phyloP scores from a whole-genome alignment of 2,329 filamentous ascomycete species.

The Alternaria sp. region DNA sequence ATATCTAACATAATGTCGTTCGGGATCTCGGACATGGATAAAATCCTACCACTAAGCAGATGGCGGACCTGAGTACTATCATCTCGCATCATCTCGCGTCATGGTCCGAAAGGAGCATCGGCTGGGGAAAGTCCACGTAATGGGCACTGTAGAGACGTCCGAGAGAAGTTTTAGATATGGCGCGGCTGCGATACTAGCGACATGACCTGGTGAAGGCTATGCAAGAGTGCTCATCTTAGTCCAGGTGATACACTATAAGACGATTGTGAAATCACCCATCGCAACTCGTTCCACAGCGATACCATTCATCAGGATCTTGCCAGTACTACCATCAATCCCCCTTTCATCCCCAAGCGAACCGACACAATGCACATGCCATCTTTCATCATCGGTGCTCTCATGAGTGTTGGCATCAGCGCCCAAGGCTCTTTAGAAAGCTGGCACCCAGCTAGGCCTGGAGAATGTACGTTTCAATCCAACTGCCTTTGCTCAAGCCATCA shows the following conservation, averaged over 20 bases:
- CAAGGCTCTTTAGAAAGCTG: slow-evolving; percentile 8
- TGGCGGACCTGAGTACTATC: background rate
- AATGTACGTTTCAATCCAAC: background rate
- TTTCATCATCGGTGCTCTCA: background rate
- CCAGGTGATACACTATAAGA: background rate
- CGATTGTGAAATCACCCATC: background rate
- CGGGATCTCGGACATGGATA: background rate
- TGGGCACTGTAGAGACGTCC: background rate
- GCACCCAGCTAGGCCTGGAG: slow-evolving; percentile 2
- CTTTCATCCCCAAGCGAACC: background rate
- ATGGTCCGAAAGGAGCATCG: background rate
- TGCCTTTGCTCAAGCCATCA: background rate
- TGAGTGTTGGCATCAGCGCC: slow-evolving; percentile 4
- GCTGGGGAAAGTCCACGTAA: background rate
- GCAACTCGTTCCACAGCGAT: background rate
- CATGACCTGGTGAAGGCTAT: background rate
- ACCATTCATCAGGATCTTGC: background rate
- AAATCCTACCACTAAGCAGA: no score
- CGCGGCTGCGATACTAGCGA: background rate
- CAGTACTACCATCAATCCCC: background rate
- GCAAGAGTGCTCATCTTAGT: background rate
- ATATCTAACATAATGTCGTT: background rate
- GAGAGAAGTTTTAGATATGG: background rate
- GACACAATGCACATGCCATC: background rate
- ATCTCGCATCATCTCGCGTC: background rate